Percentiles rank a stretch among this genome's conserved stretches.
phyloP scores from a whole-genome alignment of 2,329 filamentous ascomycete genomes.

The Trichoderma semiorbis region DNA sequence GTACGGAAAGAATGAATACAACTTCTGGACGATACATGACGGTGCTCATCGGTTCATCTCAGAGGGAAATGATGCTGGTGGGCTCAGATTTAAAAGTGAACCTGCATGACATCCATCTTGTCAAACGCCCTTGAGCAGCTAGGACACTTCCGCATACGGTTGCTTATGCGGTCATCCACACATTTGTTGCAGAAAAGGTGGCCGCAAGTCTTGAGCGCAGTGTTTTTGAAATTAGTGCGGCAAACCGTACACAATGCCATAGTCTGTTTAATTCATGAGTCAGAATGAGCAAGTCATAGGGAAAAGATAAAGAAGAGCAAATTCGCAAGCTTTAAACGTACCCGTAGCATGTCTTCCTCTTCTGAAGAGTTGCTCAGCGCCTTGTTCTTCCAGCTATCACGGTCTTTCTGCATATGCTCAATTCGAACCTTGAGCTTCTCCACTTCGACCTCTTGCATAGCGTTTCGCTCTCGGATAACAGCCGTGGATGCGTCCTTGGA shows the following conservation, averaged over 20 bases:
- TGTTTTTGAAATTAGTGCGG: conserved; percentile 90
- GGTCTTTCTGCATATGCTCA: conserved; percentile 74
- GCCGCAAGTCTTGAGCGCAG: conserved; percentile 86
- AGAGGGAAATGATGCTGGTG: neutral
- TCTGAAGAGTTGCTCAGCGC: conserved; percentile 75
- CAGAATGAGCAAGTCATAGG: neutral
- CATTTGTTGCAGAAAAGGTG: conserved; percentile 92
- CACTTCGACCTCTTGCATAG: conserved; percentile 67
- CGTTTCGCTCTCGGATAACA: conserved; percentile 52
- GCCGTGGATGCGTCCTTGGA: conserved; percentile 65
- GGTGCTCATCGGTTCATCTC: neutral
- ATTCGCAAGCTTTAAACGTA: conserved; percentile 48
- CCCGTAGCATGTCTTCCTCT: conserved; percentile 80
- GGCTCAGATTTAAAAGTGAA: conserved; percentile 44
- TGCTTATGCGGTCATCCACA: conserved; percentile 82
- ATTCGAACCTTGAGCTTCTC: conserved; percentile 76
- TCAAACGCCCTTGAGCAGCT: conserved; percentile 92
- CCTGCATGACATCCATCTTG: conserved; percentile 80
- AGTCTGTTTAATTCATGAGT: conserved; percentile 27
- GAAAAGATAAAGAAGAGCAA: neutral
- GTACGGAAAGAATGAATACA: neutral
- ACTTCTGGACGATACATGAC: neutral
- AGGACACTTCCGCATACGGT: conserved; percentile 91
- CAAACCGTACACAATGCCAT: conserved; percentile 79
- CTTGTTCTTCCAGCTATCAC: conserved; percentile 83